Percentiles rank a stretch among this genome's conserved stretches.
Evolutionary conservation across 164 flowering plant species (phyloP).

Genomic region (Taxillus chinensis): DNA sequence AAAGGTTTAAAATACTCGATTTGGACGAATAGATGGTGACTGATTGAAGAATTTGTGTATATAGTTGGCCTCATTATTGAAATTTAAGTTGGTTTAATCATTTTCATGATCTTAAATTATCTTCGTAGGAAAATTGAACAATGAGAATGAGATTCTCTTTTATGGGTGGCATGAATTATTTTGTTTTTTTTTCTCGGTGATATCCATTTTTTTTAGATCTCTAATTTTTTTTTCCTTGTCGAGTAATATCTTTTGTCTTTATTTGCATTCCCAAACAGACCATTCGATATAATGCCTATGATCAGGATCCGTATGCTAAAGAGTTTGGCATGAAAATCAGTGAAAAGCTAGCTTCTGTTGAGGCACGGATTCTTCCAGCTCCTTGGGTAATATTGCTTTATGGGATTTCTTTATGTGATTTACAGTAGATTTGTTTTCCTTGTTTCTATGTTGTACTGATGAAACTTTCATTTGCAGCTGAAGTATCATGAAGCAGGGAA

Average conservation of each 20-base stretch:
- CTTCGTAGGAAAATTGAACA: no score
- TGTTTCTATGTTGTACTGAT: constrained; percentile 4
- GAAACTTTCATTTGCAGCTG: constrained; percentile 28
- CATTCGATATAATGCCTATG: constrained; percentile 62
- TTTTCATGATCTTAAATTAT: no score
- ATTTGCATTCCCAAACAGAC: constrained; percentile 30
- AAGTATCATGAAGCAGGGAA: constrained; percentile 75
- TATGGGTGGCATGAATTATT: no score
- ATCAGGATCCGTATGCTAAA: constrained; percentile 66
- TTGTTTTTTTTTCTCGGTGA: no score
- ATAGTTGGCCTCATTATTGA: no score
- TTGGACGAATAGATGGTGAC: no score
- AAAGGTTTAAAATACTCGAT: no score
- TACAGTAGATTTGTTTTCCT: not conserved
- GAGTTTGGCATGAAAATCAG: constrained; percentile 75
- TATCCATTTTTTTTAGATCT: no score
- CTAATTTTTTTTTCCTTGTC: no score
- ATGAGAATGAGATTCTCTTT: no score
- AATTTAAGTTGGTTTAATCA: no score
- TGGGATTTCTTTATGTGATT: not conserved
- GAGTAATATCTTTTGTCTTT: not conserved
- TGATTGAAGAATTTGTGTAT: no score
- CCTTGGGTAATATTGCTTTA: constrained; percentile 52
- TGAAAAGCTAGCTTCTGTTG: constrained; percentile 65
- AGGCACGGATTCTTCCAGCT: constrained; percentile 77